Percentiles rank a stretch among this genome's conserved stretches.
Conservation (phyloP, 2,329 filamentous ascomycete genomes). For the Aspergillus sclerotialis region DNA sequence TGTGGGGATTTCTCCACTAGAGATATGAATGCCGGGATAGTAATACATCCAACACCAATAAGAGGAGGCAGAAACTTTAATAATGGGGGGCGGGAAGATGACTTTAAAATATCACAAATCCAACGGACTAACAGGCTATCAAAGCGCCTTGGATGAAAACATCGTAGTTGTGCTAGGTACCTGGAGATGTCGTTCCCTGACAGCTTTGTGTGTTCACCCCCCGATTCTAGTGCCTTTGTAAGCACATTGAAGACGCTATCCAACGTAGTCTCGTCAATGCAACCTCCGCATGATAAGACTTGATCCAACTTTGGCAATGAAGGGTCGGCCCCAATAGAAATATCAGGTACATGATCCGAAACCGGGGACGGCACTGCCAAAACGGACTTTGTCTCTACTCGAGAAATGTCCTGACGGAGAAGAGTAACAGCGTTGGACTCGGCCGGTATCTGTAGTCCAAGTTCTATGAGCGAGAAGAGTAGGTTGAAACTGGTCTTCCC, state of each 20-base stretch:
- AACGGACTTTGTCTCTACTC: constrained; percentile 36
- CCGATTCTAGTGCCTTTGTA: constrained; percentile 29
- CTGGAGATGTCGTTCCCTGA: constrained; percentile 31
- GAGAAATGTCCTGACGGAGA: constrained; percentile 39
- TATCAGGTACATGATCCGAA: constrained; percentile 40
- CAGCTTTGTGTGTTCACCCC: constrained; percentile 19
- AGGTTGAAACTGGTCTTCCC: constrained; percentile 32
- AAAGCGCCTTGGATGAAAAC: constrained; percentile 38
- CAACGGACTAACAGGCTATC: constrained; percentile 38
- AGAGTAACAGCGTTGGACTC: constrained; percentile 33
- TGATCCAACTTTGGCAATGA: constrained; percentile 41
- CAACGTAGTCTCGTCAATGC: constrained; percentile 41
- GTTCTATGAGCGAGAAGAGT: constrained; percentile 38
- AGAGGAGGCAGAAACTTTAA: constrained; percentile 31
- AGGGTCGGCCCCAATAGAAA: constrained; percentile 31
- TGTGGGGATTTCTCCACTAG: constrained; percentile 26
- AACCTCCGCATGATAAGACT: constrained; percentile 37
- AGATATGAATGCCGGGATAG: constrained; percentile 33
- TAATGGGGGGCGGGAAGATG: constrained; percentile 25
- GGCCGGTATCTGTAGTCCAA: constrained; percentile 34
- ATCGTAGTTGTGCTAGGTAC: constrained; percentile 37
- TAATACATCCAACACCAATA: constrained; percentile 40
- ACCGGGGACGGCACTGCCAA: constrained; percentile 42
- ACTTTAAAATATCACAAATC: constrained; percentile 32
- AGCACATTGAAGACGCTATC: constrained; percentile 36